Conservation (phyloP, 106 monocot genomes). For the Acorus gramineus region DNA sequence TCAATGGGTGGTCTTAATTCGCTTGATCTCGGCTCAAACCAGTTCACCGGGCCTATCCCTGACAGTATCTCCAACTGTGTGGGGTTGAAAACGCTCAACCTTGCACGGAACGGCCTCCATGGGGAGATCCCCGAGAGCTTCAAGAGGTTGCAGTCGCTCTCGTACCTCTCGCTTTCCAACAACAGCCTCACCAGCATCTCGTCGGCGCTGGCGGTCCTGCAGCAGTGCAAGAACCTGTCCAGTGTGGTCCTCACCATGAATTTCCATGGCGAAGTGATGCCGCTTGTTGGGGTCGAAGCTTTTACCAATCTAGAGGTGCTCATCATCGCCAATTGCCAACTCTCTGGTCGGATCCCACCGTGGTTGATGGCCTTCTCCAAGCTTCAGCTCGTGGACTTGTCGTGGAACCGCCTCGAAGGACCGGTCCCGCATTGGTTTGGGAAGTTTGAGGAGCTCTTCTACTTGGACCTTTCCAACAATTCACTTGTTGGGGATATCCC, state of each 20-base stretch:
- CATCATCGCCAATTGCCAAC: slow-evolving; percentile 44
- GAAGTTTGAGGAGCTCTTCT: slow-evolving; percentile 27
- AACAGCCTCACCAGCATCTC: slow-evolving; percentile 47
- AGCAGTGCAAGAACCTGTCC: slow-evolving; percentile 37
- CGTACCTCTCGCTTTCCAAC: slow-evolving; percentile 34
- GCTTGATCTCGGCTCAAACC: slow-evolving; percentile 43
- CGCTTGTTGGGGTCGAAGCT: slow-evolving; percentile 22
- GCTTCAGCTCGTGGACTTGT: slow-evolving; percentile 39
- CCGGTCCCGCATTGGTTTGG: slow-evolving; percentile 42
- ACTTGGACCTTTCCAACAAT: slow-evolving; percentile 56
- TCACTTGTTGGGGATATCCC: slow-evolving; percentile 43
- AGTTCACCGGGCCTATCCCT: slow-evolving; percentile 39
- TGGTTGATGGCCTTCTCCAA: slow-evolving; percentile 27
- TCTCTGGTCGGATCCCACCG: slow-evolving; percentile 26
- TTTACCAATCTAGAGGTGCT: slow-evolving; percentile 35
- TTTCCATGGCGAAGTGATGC: slow-evolving; percentile 32
- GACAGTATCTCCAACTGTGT: slow-evolving; percentile 18
- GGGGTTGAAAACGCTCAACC: slow-evolving; percentile 32
- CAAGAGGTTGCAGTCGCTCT: slow-evolving; percentile 22
- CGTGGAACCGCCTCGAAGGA: slow-evolving; percentile 42
- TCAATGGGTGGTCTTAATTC: slow-evolving; percentile 21
- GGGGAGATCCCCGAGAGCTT: slow-evolving; percentile 50
- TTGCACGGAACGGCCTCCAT: slow-evolving; percentile 38
- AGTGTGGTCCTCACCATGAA: slow-evolving; percentile 47
- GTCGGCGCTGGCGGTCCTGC: slow-evolving; percentile 27